Evolutionary conservation across 1,284 basidiomycete genomes (phyloP), one percentile per base, ranked within the genome.

Genomic region (Cutaneotrichosporon curvatum): DNA sequence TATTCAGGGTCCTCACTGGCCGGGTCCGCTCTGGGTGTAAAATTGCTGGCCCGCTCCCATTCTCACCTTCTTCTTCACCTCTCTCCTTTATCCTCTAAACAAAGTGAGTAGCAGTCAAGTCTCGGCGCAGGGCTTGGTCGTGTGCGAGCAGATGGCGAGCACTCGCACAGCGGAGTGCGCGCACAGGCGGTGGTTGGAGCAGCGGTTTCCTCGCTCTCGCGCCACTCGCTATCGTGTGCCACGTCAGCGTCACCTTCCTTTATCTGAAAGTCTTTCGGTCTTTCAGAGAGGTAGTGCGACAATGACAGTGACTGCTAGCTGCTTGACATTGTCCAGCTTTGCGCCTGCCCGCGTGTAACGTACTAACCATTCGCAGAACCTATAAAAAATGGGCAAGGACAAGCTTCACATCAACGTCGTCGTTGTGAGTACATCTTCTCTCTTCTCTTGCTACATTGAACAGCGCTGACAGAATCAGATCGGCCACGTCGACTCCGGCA

Each of bases 341-440:
- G 20, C 18, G 12, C 37, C 22, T 25, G 21, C 3, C 20, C 32
- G n/a, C 16, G 34, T 23, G 4, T 18, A 4, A 6, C 4, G 30
- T 36, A 18, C 45, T 15, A 25, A 21, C 37, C 16, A 9, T 14
- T 28, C 31, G 11, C 28, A 50, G 40, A 43, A 46, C 34, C 31
- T 16, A 12, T 37, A 39, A 50, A 56, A 50, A 56, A 65, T 62
- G 61, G 63, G 62, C 52, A 65, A 66, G 55, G 63, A 63, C 40
- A 64, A 66, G 60, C 45, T 51, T 35, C 50, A 38, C 43, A 34
- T 45, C 41, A 68, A 67, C 68, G 72, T 77, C 68, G 66, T 75
- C 87, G 89, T 94, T 75, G 91, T 92, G 79, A 88, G 89, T 61
- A 25, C 9, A 40, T 10, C 30, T 40, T 40, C 22, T 28, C 18